These are phyloP conservation scores for Colletotrichum spaethianum DNA, from an alignment of 2,329 filamentous ascomycete genomes.

Conservation along the genomic window DNA sequence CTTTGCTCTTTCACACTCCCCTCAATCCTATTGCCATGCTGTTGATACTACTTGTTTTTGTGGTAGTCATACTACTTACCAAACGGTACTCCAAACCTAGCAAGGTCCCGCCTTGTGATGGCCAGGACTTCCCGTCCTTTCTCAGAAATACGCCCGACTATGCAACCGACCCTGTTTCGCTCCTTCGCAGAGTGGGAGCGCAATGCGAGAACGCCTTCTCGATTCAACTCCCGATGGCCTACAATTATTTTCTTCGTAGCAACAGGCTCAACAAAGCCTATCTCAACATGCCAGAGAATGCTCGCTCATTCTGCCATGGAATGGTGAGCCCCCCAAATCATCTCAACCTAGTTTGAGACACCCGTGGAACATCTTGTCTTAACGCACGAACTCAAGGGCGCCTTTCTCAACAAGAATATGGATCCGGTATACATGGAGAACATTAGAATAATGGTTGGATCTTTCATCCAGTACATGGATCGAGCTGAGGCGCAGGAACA, in stretches of 20 bases:
- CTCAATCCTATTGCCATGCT: constrained; percentile 10
- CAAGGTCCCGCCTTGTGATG: constrained; percentile 41
- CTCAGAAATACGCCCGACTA: constrained; percentile 17
- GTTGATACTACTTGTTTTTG: not conserved
- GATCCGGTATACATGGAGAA: constrained; percentile 39
- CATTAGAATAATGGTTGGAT: constrained; percentile 25
- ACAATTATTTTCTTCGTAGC: constrained; percentile 38
- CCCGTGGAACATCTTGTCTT: constrained; percentile 12
- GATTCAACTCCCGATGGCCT: constrained; percentile 23
- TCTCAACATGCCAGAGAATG: constrained; percentile 38
- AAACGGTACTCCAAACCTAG: constrained; percentile 6
- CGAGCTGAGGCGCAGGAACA: constrained; percentile 29
- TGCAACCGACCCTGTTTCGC: constrained; percentile 20
- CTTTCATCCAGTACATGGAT: constrained; percentile 38
- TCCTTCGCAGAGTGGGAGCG: constrained; percentile 27
- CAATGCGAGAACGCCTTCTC: constrained; percentile 37
- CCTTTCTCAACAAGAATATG: constrained; percentile 43
- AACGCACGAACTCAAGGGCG: constrained; percentile 20
- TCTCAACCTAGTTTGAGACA: constrained; percentile 34
- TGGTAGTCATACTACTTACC: constrained; percentile 15
- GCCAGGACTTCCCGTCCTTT: constrained; percentile 41
- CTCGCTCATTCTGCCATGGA: constrained; percentile 37
- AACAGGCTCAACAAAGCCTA: constrained; percentile 35
- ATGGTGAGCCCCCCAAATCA: constrained; percentile 34
- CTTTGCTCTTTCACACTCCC: not conserved